These are phyloP conservation scores for Polygonum maritimum DNA, from an alignment of 148 eudicot species.

Conservation along the genomic window DNA sequence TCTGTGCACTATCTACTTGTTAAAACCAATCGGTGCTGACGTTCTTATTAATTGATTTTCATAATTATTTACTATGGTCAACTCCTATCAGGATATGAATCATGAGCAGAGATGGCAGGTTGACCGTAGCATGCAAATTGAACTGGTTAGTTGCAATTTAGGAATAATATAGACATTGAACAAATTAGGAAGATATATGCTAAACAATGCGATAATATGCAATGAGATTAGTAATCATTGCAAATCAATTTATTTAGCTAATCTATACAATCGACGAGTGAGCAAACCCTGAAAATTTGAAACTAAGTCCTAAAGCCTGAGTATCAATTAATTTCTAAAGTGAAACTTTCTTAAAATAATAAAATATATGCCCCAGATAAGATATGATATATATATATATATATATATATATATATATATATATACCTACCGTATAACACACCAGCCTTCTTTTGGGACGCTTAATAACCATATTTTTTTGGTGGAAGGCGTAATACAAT, in stretches of 20 bases:
- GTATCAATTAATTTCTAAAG: neutral
- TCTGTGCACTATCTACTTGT: neutral
- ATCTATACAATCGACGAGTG: neutral
- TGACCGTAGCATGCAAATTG: constrained; percentile 54
- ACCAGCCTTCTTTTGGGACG: neutral
- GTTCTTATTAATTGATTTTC: neutral
- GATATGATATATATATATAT: neutral
- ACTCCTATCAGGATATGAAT: constrained; percentile 34
- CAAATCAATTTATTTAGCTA: neutral
- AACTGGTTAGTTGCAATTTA: constrained; percentile 42
- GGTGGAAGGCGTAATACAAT: neutral
- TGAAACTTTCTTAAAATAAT: neutral
- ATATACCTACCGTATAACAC: neutral
- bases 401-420: no score
- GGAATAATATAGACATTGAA: neutral
- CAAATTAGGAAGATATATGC: neutral
- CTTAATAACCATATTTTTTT: neutral
- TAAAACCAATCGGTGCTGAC: neutral
- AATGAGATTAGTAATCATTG: neutral
- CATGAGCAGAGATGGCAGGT: constrained; percentile 65
- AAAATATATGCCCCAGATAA: neutral
- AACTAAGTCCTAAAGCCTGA: neutral
- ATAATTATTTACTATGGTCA: neutral
- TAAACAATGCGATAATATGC: neutral
- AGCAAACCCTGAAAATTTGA: neutral